phyloP scores from a whole-genome alignment of 495 filamentous ascomycete genomes.

The Pseudomonodictys pantanalensis region DNA sequence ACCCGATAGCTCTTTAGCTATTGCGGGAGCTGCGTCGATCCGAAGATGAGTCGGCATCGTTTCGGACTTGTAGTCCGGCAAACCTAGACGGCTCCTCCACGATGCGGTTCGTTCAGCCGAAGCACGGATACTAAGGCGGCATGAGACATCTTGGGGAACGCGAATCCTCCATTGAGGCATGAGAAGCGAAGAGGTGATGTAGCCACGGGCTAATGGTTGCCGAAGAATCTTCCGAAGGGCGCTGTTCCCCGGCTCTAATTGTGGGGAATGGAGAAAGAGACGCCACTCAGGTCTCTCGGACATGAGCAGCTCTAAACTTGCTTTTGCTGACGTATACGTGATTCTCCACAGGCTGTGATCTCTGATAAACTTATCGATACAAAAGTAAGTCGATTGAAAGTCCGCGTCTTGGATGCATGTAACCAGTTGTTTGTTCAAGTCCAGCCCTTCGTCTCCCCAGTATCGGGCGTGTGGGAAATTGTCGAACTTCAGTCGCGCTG shows the following conservation, averaged over 20 bases:
- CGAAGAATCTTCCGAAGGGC: conserved; percentile 48
- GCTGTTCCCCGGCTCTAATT: conserved; percentile 42
- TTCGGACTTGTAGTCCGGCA: conserved; percentile 34
- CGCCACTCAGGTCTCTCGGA: conserved; percentile 49
- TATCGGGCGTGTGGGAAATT: background rate
- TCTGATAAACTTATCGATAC: conserved; percentile 49
- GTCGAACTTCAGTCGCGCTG: conserved; percentile 30
- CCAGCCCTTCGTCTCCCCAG: background rate
- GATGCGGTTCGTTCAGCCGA: conserved; percentile 2
- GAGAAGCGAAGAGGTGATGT: conserved; percentile 16
- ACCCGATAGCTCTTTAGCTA: conserved; percentile 53
- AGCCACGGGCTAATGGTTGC: conserved; percentile 57
- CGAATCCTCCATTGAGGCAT: conserved; percentile 25
- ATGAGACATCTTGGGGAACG: background rate
- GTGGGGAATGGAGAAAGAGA: conserved; percentile 50
- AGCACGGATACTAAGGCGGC: conserved; percentile 4
- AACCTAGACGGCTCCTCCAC: conserved; percentile 28
- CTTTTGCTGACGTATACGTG: conserved; percentile 48
- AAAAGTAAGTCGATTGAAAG: conserved; percentile 45
- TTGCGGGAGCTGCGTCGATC: conserved; percentile 31
- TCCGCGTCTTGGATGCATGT: background rate
- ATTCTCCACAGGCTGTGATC: conserved; percentile 35
- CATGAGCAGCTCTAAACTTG: conserved; percentile 53
- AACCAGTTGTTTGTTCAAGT: background rate
- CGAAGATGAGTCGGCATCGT: conserved; percentile 46